phyloP scores from a whole-genome alignment of 2,329 filamentous ascomycete genomes.

The Fusarium secorum region DNA sequence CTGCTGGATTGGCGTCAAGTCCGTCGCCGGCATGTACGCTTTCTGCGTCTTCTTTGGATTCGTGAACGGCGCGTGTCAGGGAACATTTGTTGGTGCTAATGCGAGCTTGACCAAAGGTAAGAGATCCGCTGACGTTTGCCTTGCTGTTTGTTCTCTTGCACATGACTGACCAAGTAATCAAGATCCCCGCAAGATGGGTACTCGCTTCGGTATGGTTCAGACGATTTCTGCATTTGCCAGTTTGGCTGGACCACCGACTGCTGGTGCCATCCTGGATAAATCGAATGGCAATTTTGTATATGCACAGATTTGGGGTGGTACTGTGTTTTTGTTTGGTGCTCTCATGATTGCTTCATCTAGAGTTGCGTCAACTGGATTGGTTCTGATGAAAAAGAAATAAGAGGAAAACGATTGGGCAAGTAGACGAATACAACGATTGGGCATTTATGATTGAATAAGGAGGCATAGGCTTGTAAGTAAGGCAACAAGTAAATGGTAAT shows the following conservation, averaged over 20 bases:
- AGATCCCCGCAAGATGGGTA: conserved; percentile 53
- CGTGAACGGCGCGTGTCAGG: conserved; percentile 41
- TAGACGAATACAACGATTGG: not conserved
- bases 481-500: conserved; percentile 15
- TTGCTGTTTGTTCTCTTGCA: not conserved
- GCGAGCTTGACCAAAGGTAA: conserved; percentile 47
- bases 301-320: conserved; percentile 58
- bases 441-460: not conserved
- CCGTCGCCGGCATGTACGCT: conserved; percentile 41
- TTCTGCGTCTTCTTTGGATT: conserved; percentile 45
- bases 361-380: conserved; percentile 48
- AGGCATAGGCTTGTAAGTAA: not conserved
- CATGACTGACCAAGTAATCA: conserved; percentile 3
- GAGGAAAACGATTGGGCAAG: not conserved
- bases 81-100: conserved; percentile 48
- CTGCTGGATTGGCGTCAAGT: conserved; percentile 43
- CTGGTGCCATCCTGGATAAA: conserved; percentile 44
- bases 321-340: conserved; percentile 49
- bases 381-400: conserved; percentile 47
- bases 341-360: conserved; percentile 46
- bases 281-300: conserved; percentile 47
- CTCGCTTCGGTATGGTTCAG: conserved; percentile 54
- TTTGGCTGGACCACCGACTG: conserved; percentile 52
- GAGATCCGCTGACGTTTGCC: not conserved
- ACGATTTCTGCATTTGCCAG: conserved; percentile 52